phyloP scores from a whole-genome alignment of 1,139 yeast genomes.

The Pichia terricola region DNA sequence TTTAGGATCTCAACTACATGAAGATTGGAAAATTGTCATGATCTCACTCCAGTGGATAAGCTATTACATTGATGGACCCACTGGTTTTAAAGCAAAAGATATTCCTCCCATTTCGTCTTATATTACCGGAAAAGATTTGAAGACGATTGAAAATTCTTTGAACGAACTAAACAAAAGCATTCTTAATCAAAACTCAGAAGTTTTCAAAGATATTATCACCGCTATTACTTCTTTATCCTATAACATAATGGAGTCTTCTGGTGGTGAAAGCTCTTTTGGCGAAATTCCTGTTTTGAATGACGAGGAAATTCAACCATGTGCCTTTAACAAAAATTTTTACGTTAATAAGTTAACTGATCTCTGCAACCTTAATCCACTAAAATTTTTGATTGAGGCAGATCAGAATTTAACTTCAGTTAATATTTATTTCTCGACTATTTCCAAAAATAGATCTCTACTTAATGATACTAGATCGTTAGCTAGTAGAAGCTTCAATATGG shows the following conservation, averaged over 20 bases:
- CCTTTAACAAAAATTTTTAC: conserved; percentile 35
- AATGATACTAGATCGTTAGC: conserved; percentile 39
- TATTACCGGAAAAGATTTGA: conserved; percentile 36
- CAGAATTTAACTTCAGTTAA: conserved; percentile 39
- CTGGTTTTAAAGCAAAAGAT: conserved; percentile 30
- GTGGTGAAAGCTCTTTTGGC: conserved; percentile 8
- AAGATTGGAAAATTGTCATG: conserved; percentile 63
- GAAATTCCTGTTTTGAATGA: conserved; percentile 14
- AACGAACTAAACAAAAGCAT: conserved; percentile 57
- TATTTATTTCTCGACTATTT: conserved; percentile 38
- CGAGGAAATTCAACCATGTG: conserved; percentile 26
- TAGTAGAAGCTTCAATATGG: conserved; percentile 39
- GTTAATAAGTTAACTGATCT: conserved; percentile 35
- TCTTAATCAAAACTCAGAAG: conserved; percentile 37
- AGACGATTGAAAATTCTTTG: conserved; percentile 45
- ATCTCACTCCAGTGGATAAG: conserved; percentile 71
- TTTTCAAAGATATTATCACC: conserved; percentile 38
- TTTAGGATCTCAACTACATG: conserved; percentile 58
- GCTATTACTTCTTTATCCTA: conserved; percentile 39
- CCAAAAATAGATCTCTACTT: conserved; percentile 29
- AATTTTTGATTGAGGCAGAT: conserved; percentile 35
- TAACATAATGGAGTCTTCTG: conserved; percentile 7
- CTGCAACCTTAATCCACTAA: conserved; percentile 38
- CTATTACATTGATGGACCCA: conserved; percentile 54
- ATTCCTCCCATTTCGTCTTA: conserved; percentile 29